Conservation (phyloP, 2,329 filamentous ascomycete genomes). For the Colletotrichum plurivorum region DNA sequence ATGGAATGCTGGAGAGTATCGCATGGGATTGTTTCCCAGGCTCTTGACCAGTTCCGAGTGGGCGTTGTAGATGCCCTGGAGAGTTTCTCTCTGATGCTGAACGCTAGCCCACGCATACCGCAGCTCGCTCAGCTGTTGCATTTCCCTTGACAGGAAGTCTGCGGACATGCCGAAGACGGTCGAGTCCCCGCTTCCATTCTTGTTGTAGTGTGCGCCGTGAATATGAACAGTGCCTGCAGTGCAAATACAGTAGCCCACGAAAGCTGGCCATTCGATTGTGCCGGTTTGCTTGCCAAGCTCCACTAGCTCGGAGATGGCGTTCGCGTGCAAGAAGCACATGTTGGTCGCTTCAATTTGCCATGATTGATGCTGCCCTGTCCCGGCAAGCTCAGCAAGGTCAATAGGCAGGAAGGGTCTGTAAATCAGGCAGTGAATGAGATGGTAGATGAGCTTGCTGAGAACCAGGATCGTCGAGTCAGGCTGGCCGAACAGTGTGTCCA, state of each 20-base stretch:
- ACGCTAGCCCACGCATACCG: conserved; percentile 83
- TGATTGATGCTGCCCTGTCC: conserved; percentile 86
- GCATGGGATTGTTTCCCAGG: conserved; percentile 76
- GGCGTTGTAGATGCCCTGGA: conserved; percentile 83
- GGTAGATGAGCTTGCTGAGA: conserved; percentile 88
- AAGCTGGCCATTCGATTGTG: conserved; percentile 86
- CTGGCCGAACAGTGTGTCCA: conserved; percentile 82
- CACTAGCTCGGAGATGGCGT: conserved; percentile 86
- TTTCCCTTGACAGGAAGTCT: conserved; percentile 82
- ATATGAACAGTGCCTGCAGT: conserved; percentile 91
- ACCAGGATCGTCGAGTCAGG: conserved; percentile 84
- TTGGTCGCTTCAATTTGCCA: conserved; percentile 96
- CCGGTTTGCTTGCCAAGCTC: conserved; percentile 82
- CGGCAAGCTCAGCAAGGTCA: conserved; percentile 84
- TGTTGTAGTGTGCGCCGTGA: conserved; percentile 85
- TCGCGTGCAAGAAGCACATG: conserved; percentile 87
- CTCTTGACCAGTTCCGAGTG: conserved; percentile 85
- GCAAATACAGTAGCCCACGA: conserved; percentile 88
- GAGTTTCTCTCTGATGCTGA: conserved; percentile 83
- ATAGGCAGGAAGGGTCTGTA: conserved; percentile 91
- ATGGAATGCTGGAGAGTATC: conserved; percentile 85
- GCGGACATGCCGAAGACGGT: conserved; percentile 74
- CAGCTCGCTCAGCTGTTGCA: conserved; percentile 84
- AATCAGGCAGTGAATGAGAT: conserved; percentile 87
- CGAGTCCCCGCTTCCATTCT: conserved; percentile 65